phyloP scores from a whole-genome alignment of 768 basidiomycete genomes.

The Termitomyces sp. region DNA sequence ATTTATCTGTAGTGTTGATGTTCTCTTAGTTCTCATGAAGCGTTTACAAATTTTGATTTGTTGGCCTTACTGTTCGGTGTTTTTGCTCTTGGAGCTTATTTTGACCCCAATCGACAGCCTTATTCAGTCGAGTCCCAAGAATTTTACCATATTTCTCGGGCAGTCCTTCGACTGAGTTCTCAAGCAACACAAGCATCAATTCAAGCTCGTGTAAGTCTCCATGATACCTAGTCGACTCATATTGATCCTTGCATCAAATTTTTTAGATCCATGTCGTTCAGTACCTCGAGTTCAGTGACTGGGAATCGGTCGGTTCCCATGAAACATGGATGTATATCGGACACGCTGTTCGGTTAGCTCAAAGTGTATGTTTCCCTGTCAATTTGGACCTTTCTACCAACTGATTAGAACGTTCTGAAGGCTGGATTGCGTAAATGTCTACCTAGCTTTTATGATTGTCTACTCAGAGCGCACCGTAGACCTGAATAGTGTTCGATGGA shows the following conservation, averaged over 20 bases:
- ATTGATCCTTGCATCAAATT: neutral
- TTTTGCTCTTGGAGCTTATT: slow-evolving; percentile 63
- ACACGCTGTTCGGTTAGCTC: slow-evolving; percentile 53
- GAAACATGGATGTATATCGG: slow-evolving; percentile 58
- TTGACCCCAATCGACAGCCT: slow-evolving; percentile 47
- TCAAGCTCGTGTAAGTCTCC: slow-evolving; percentile 48
- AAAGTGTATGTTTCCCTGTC: slow-evolving; percentile 46
- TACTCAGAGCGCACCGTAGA: slow-evolving; percentile 33
- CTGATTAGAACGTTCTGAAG: slow-evolving; percentile 18
- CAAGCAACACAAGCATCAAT: slow-evolving; percentile 56
- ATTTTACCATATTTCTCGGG: slow-evolving; percentile 58
- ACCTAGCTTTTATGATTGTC: neutral
- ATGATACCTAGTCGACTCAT: neutral
- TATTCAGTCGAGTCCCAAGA: slow-evolving; percentile 55
- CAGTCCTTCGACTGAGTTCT: slow-evolving; percentile 45
- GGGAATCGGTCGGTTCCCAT: slow-evolving; percentile 42
- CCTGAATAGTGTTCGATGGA: slow-evolving; percentile 58
- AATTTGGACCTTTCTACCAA: neutral
- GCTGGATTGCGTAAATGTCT: slow-evolving; percentile 47
- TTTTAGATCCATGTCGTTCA: slow-evolving; percentile 37
- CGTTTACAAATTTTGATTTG: slow-evolving; percentile 42
- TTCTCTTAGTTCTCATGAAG: slow-evolving; percentile 33
- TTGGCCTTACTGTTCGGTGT: slow-evolving; percentile 63
- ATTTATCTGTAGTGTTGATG: neutral
- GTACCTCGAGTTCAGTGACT: slow-evolving; percentile 58